Evolutionary conservation across 305 asterid genomes (phyloP), one percentile per base, ranked within the genome.

Genomic region (Caryopteris hybrid): DNA sequence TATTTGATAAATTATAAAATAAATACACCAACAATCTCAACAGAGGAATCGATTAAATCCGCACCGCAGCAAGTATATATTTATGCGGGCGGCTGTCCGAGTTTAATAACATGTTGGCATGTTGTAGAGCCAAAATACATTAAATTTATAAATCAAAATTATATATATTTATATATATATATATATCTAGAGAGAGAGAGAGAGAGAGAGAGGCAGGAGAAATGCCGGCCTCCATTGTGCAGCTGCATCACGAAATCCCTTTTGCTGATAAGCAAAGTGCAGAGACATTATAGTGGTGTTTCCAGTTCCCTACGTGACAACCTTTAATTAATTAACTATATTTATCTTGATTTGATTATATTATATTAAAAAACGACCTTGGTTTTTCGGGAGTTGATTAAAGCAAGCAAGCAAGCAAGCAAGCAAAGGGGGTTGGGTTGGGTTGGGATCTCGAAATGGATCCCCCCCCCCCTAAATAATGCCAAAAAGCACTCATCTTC

Each of bases 381-480:
- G 57, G 77, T 71, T 75, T 59, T 69, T 11, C 29, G 64, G 33
- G 69, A 29, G 47, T 67, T 72, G 47, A 77, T 75, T 78, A 36
- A 36, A 36, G 12, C 8, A 6, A 2, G 8, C 41, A n/a, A n/a
- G n/a, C n/a, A n/a, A n/a, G n/a, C n/a, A n/a, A 1, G 2, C 2
- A 25, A 25, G 31, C 69, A 76, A 78, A 76, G 74, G 74, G 6
- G 66, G 74, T 71, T 22, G 75, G n/a, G n/a, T n/a, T n/a, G n/a
- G n/a, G 41, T 67, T 71, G 62, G 74, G 79, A 82, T 82, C 81
- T 79, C 73, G 39, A 74, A 76, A 74, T 66, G 54, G 51, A 73
- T 71, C 86, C 86, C 82, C 63, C 59, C 70, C 68, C 86, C 86
- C 82, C 63, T 58, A 76, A 78, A 68, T 34, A 69, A 67, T 41